Conservation (phyloP, 768 basidiomycete species). For the Sporobolomyces roseus region DNA sequence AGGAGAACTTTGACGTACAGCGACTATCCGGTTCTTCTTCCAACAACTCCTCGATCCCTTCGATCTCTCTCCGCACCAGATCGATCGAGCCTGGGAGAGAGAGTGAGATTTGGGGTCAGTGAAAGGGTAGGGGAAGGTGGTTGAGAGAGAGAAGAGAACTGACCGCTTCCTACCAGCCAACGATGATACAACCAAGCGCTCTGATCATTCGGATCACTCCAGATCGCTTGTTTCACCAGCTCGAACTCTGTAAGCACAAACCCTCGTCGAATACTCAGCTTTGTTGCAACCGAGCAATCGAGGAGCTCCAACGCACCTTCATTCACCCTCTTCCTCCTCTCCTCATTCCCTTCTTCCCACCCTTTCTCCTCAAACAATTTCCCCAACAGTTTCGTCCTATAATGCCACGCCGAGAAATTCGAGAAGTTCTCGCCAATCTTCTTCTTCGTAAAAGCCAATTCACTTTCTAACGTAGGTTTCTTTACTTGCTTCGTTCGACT, state of each 20-base stretch:
- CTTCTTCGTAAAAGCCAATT: slow-evolving; percentile 75
- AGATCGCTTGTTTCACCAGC: slow-evolving; percentile 85
- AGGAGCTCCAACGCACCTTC: slow-evolving; percentile 61
- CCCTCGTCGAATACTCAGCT: accelerated
- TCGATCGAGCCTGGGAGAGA: not conserved
- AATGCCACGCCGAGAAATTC: slow-evolving; percentile 99
- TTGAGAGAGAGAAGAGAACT: slow-evolving; percentile 48
- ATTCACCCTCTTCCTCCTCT: slow-evolving; percentile 60
- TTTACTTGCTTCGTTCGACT: slow-evolving; percentile 48
- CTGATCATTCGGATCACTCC: slow-evolving; percentile 93
- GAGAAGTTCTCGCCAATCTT: slow-evolving; percentile 94
- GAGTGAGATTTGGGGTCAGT: not conserved
- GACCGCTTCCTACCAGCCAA: slow-evolving; percentile 85
- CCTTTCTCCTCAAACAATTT: slow-evolving; percentile 59
- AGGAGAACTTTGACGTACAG: slow-evolving; percentile 56
- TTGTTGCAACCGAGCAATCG: no score
- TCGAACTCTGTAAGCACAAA: slow-evolving; percentile 86
- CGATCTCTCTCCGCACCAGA: slow-evolving; percentile 66
- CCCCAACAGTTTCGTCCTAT: slow-evolving; percentile 70
- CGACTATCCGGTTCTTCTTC: slow-evolving; percentile 88
- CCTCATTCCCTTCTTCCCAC: slow-evolving; percentile 52
- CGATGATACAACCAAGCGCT: slow-evolving; percentile 98
- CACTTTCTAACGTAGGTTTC: slow-evolving; percentile 55
- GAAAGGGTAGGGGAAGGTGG: not conserved
- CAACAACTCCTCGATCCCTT: slow-evolving; percentile 72